Evolutionary conservation across 192 early-diverging fungal genomes (phyloP), one percentile per base, ranked within the genome.

Genomic region (Thamnidium elegans): DNA sequence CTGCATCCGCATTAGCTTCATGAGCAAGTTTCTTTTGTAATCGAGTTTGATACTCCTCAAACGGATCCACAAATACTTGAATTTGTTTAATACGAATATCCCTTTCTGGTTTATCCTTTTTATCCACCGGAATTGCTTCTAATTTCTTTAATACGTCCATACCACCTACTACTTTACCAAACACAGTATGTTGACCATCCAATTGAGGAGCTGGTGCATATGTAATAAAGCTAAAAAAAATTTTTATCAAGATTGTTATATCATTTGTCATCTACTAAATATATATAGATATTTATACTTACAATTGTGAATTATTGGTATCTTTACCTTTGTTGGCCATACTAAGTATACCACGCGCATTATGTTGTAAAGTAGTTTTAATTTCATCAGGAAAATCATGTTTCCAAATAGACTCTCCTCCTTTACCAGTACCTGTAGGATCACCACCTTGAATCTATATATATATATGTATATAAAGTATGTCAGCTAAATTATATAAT

Each of bases 271-370:
- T 1, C n/a, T 86, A 19, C 11, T 69, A 58, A 36, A 7, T n/a
- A 7, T 56, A n/a, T 8, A 58, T 15, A 39, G 2, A 43, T 34
- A 36, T 26, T 11, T 26, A 15, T 44, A 72, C 79, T 82, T 74
- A 85, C 84, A 88, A 81, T 70, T 87, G 94, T 1, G 91, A 94
- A 10, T 80, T 78, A 69, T 99, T 99, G 19, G 96, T 98, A 50
- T 93, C 82, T 42, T 88, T 86, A 17, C 97, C 97, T 30, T 85
- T 84, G 76, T 99, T 99, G 3, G 97, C 97, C 96, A 99, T 98
- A 23, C 88, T 90, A 45, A 99, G 79, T 14, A 96, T 74, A 6
- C 96, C 97, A 20, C 92, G 83, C 20, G 75, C 85, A 20, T 87
- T 82, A 68, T 98, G 97, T 13, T 84, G 83, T 34, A 90, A 67